Percentiles rank a stretch among this genome's conserved stretches.
phyloP scores from a whole-genome alignment of 257 asterid species.

The Leonotis leonurus region DNA sequence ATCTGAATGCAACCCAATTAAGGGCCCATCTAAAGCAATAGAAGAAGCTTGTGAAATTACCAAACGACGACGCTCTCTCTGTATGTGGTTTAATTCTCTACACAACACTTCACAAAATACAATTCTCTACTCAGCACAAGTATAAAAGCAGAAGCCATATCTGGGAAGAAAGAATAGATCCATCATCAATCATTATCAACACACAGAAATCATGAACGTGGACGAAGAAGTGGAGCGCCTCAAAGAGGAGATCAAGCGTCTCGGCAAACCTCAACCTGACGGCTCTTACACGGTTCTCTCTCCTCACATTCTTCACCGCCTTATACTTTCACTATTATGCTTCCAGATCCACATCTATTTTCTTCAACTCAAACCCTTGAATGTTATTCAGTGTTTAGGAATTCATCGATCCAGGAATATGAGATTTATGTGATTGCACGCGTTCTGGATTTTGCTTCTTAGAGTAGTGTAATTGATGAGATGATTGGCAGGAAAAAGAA shows the following conservation, averaged over 20 bases:
- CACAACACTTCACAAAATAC: too few relatives aligned
- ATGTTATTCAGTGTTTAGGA: neutral
- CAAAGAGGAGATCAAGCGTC: slow-evolving; percentile 77
- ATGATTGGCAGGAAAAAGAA: neutral
- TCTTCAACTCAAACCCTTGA: neutral
- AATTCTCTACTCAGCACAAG: too few relatives aligned
- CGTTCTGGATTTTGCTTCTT: neutral
- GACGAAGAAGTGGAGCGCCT: slow-evolving; percentile 84
- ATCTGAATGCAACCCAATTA: too few relatives aligned
- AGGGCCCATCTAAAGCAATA: too few relatives aligned
- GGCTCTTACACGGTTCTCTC: slow-evolving; percentile 75
- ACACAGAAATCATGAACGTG: slow-evolving; percentile 56
- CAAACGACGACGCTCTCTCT: too few relatives aligned
- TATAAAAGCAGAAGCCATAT: slow-evolving; percentile 13
- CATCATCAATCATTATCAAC: too few relatives aligned
- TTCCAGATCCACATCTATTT: neutral
- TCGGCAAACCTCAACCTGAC: slow-evolving; percentile 66
- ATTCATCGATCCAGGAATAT: neutral
- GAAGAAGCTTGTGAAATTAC: too few relatives aligned
- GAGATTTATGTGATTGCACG: neutral
- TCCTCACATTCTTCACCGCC: too few relatives aligned
- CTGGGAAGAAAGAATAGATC: neutral
- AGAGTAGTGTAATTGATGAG: neutral
- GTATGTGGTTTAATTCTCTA: too few relatives aligned
- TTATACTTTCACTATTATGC: too few relatives aligned